Base-by-base conservation (phyloP, 768 basidiomycete species). In the Naganishia antarctica region DNA sequence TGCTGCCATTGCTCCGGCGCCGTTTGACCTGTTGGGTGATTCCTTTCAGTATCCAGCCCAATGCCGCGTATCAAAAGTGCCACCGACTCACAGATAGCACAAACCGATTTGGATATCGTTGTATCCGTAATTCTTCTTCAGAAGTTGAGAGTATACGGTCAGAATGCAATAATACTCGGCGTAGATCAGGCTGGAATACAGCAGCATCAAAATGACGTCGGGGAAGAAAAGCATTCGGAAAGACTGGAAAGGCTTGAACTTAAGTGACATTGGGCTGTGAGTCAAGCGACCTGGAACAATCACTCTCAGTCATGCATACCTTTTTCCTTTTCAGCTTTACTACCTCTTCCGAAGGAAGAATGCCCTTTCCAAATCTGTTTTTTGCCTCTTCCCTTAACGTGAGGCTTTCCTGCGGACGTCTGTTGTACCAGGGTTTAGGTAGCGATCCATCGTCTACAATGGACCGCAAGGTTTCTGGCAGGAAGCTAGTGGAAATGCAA, bases 1-100 rank as follows among this genome's bases (percentile, higher is more conserved):
- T 13, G 89, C 86, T 16, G 86, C 51, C 9, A 84, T 75, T 78
- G 85, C 85, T 0, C 90, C 91, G 16, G 84, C 82, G 1, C 89
- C 91, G 57, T 87, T 82, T 1, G 85, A 83, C 15, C 74, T 74
- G 61, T 15, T 43, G 11, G 32, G 16, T 23, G 40, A 28, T 21
- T 4, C 25, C 7, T 29, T 2, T 46, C 41, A 60, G 26, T 31
- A 18, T 12, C 25, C 6, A 60, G 43, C 26, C 18, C 25, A 23
- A 18, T 1, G 15, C 23, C 9, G 43, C 1, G 16, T 31, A 16
- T 13, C 31, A 9, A 21, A 12, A n/a, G 21, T 11, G 4, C 13
- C 57, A 16, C 1, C 12, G 9, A 68, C 73, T 63, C 63, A 75
- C 60, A 91, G 78, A 78, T 86, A 92, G 74, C 87, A 90, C 4